Percentiles rank a stretch among this genome's conserved stretches.
These are phyloP conservation scores for Salix dunnii DNA, from an alignment of 345 rosid species.

Conservation along the genomic window DNA sequence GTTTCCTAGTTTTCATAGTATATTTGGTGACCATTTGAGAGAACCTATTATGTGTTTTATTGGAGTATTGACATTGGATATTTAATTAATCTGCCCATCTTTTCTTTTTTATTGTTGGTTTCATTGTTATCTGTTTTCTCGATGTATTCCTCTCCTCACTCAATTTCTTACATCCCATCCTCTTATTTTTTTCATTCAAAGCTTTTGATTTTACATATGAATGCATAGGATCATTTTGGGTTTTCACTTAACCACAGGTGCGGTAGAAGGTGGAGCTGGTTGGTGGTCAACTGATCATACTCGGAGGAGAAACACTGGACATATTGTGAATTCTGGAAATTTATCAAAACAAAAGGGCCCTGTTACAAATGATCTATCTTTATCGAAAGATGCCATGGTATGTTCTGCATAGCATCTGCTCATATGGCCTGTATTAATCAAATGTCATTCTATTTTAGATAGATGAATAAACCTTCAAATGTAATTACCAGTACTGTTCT, in stretches of 20 bases:
- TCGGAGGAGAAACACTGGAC: conserved; percentile 50
- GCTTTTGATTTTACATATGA: neutral
- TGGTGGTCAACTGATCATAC: conserved; percentile 45
- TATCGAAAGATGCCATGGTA: conserved; percentile 48
- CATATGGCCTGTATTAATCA: neutral
- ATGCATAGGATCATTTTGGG: neutral
- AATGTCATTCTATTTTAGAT: neutral
- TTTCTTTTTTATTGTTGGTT: neutral
- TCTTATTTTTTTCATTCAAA: neutral
- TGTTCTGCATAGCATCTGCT: conserved; percentile 16
- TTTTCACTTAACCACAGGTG: conserved; percentile 39
- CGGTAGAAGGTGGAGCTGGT: conserved; percentile 49
- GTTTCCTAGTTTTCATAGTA: neutral
- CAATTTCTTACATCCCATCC: neutral
- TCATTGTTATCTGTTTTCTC: neutral
- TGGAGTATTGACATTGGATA: neutral
- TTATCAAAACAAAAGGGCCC: conserved; percentile 48
- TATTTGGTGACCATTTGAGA: neutral
- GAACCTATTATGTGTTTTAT: neutral
- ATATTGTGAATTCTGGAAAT: conserved; percentile 39
- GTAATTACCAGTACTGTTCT: neutral
- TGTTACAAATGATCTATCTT: conserved; percentile 43
- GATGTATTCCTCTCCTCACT: neutral
- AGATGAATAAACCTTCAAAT: neutral
- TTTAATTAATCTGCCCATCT: neutral